A percentile compares a stretch with the other conserved stretches of the same genome.
phyloP scores from a whole-genome alignment of 2,329 filamentous ascomycete genomes.

The Penicillium hesseltinei region DNA sequence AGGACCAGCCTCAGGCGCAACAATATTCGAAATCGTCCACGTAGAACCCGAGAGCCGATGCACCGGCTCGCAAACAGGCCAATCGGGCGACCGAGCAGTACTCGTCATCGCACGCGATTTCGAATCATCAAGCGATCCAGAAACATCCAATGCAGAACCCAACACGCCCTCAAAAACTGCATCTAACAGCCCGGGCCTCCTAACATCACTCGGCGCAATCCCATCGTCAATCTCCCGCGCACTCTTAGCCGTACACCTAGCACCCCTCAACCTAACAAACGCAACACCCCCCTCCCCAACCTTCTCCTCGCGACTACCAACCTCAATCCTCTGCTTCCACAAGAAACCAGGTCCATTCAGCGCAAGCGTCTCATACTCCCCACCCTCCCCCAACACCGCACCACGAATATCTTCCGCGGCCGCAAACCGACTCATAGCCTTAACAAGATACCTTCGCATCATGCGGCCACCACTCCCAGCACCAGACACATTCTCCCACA shows the following conservation, averaged over 20 bases:
- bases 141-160: constrained; percentile 15
- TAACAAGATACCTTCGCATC: constrained; percentile 50
- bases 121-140: not conserved
- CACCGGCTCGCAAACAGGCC: constrained; percentile 13
- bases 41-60: constrained; percentile 25
- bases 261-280: constrained; percentile 64
- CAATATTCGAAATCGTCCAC: constrained; percentile 40
- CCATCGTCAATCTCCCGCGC: constrained; percentile 23
- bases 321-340: constrained; percentile 68
- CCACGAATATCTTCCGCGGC: constrained; percentile 56
- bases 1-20: constrained; percentile 39
- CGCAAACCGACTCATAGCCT: constrained; percentile 59
- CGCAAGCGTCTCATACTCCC: constrained; percentile 93
- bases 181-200: constrained; percentile 67
- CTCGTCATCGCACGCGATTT: not conserved
- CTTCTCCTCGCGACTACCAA: constrained; percentile 57
- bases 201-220: constrained; percentile 28
- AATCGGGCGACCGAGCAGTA: constrained; percentile 1
- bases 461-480: constrained; percentile 36
- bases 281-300: constrained; percentile 72
- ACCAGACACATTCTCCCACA: constrained; percentile 75
- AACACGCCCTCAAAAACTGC: constrained; percentile 53
- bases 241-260: constrained; percentile 52
- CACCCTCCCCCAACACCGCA: constrained; percentile 83
- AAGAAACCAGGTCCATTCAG: constrained; percentile 71